phyloP scores from a whole-genome alignment of 2,329 filamentous ascomycete species.

The Botrytis tulipae region DNA sequence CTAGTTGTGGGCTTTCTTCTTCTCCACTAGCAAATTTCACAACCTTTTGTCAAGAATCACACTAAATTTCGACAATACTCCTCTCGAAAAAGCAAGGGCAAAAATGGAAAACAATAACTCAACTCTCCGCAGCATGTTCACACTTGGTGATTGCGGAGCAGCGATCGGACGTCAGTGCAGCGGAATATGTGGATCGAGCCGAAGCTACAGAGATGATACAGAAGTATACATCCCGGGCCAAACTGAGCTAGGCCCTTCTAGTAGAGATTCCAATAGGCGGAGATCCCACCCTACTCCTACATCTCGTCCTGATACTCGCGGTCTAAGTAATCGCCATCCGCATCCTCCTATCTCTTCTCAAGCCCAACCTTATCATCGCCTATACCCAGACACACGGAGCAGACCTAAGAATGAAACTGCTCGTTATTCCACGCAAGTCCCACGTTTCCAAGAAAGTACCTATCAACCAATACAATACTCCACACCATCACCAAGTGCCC shows the following conservation, averaged over 20 bases:
- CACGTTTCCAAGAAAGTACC: neutral
- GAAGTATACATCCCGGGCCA: neutral
- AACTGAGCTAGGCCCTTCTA: neutral
- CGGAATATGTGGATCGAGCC: neutral
- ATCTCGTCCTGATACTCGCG: neutral
- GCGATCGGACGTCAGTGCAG: neutral
- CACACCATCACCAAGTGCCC: neutral
- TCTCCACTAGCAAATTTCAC: neutral
- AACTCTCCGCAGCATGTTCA: neutral
- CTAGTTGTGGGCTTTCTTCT: neutral
- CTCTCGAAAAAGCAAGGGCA: neutral
- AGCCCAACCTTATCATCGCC: neutral
- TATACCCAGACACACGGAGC: neutral
- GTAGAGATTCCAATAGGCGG: no score
- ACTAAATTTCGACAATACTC: no score
- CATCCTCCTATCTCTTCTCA: neutral
- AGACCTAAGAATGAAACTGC: neutral
- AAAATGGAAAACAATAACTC: neutral
- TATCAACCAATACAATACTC: neutral
- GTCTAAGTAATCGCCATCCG: neutral
- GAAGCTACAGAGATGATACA: neutral
- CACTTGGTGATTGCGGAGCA: neutral
- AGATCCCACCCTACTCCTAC: neutral
- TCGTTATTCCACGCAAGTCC: fast-evolving
- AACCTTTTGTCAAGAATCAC: neutral